Conservation (phyloP, 371 early-diverging fungal genomes). For the Phascolomyces articulosus region DNA sequence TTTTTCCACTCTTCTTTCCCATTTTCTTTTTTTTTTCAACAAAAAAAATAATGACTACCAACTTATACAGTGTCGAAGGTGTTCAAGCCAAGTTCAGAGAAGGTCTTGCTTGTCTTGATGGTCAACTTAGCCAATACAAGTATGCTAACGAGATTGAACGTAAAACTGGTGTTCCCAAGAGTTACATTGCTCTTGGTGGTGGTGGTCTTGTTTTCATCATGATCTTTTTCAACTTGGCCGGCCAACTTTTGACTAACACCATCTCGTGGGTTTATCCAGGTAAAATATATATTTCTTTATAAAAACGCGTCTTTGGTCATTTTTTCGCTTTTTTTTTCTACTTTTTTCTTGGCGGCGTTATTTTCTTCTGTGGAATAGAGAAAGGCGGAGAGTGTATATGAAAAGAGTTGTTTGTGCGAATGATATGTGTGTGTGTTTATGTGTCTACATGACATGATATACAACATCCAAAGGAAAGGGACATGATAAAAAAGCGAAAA, state of each 20-base stretch:
- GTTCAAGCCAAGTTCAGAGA: conserved; percentile 20
- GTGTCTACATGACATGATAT: too few relatives aligned
- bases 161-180: conserved; percentile 82
- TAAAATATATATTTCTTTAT: conserved; percentile 23
- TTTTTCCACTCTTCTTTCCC: background rate
- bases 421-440: too few relatives aligned
- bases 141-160: conserved; percentile 68
- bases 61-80: conserved; percentile 25
- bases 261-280: conserved; percentile 90
- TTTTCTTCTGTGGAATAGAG: background rate
- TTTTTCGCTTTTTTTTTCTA: conserved; percentile 3
- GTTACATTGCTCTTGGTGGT: conserved; percentile 71
- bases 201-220: conserved; percentile 63
- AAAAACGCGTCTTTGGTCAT: conserved; percentile 11
- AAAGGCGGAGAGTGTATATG: background rate
- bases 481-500: background rate
- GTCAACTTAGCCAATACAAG: conserved; percentile 72
- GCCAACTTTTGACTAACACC: conserved; percentile 77
- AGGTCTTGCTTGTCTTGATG: conserved; percentile 64
- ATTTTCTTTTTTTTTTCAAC: conserved; percentile 4
- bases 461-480: too few relatives aligned
- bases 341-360: background rate
- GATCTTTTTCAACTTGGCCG: conserved; percentile 90
- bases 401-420: background rate
- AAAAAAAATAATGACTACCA: conserved; percentile 1